These are phyloP conservation scores for Candida nitratophila DNA, from an alignment of 805 yeast genomes.

Conservation along the genomic window DNA sequence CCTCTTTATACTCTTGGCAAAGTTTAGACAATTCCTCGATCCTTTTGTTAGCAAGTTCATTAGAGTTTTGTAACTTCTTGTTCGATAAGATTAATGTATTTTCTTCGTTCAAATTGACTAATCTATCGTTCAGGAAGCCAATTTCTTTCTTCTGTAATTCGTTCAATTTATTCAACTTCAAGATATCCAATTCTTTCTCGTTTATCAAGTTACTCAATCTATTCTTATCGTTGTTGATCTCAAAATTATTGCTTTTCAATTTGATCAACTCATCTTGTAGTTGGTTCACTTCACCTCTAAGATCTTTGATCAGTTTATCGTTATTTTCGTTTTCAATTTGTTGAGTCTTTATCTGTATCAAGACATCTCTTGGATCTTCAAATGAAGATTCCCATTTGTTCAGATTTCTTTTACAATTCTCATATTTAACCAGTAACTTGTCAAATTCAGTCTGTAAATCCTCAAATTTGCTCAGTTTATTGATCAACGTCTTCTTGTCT, in stretches of 20 bases:
- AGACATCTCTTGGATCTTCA: conserved; percentile 15
- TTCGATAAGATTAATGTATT: conserved; percentile 7
- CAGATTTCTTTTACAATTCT: conserved; percentile 38
- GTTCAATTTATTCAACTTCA: conserved; percentile 9
- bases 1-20: neutral
- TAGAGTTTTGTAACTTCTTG: neutral
- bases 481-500: conserved; percentile 38
- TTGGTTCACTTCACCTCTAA: conserved; percentile 5
- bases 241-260: conserved; percentile 4
- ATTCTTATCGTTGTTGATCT: neutral
- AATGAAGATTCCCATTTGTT: conserved; percentile 39
- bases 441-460: conserved; percentile 37
- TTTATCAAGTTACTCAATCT: neutral
- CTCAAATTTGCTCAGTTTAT: conserved; percentile 32
- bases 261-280: conserved; percentile 5
- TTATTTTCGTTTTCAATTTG: conserved; percentile 2
- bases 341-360: conserved; percentile 3
- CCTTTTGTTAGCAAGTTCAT: neutral
- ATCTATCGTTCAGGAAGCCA: conserved; percentile 12
- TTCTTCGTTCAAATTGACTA: conserved; percentile 11
- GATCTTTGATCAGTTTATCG: neutral
- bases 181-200: conserved; percentile 7
- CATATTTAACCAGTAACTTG: conserved; percentile 42
- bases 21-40: neutral
- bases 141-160: conserved; percentile 13